Evolutionary conservation across 2,329 filamentous ascomycete species (phyloP), one percentile per base, ranked within the genome.

Genomic region (Colletotrichum sp.): DNA sequence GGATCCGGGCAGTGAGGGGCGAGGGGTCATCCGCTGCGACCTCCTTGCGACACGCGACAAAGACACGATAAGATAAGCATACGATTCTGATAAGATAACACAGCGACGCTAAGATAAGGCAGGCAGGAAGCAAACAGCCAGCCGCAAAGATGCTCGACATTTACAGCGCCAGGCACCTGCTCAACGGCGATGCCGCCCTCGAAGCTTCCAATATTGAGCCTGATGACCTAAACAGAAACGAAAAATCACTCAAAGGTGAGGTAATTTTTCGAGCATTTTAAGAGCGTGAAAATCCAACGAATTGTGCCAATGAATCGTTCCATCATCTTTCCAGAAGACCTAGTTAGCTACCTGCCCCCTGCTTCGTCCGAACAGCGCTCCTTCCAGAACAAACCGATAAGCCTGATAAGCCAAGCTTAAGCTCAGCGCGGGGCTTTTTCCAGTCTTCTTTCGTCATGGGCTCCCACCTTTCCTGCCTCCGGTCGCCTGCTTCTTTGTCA

Each of bases 361-460:
- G 59, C 30, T 34, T 63, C 59, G 59, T 63, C 59, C 19, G 59
- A 63, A 63, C 59, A 22, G 32, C 19, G 28, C 13, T 13, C 30
- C 28, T 52, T 52, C 63, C 36, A 66, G 63, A n/a, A 36, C n/a
- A 59, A 34, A 27, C 28, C 9, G 30, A 36, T 27, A 52, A 22
- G n/a, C 44, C 57, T 12, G 68, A 68, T 72, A 72, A 72, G 28
- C 52, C 70, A 61, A 72, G 68, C 67, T 74, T 11, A 30, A 64
- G 36, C 71, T 71, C 34, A 68, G 73, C 55, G 70, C 64, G 69
- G 69, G 73, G 69, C 57, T 52, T 27, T 25, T 61, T 52, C 44
- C n/a, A 0, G n/a, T 52, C 44, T 52, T 72, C 61, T 67, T 60
- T 73, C 75, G 73, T 77, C 75, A 76, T 69, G 68, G 64, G 57